Evolutionary conservation across 176 grass and related monocot genomes (phyloP), one percentile per base, ranked within the genome.

Genomic region (Aechmea fasciata): DNA sequence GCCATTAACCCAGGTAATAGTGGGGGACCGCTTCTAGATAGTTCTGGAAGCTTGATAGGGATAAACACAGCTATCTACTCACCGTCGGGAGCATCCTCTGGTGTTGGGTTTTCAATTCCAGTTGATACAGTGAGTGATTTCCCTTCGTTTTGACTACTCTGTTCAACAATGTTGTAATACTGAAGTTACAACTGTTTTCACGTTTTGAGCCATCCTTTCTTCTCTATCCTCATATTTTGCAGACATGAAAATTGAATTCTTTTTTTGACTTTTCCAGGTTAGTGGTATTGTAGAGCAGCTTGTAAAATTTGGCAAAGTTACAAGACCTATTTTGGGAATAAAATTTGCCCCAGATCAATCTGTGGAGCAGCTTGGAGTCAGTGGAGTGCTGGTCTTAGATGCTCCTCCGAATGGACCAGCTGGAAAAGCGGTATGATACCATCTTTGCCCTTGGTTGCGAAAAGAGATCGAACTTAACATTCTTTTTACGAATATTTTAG

Each of bases 331-430:
- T 75, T 75, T 99, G 20, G 94, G 94, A 68, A 99, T 99, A 77
- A 99, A 99, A 78, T 99, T 99, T 85, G 94, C 94, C 62, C 94
- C 94, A 69, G 94, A 99, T 84, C 94, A 99, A 70, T 99, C 94
- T 55, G 94, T 99, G 51, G 94, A 99, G 57, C 94, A 99, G 69
- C 89, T 99, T 87, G 89, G 94, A 69, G 71, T 99, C 52, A 93
- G 89, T 78, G 94, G 94, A 77, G 94, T 99, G 29, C 94, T 99
- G 71, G 84, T 99, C 59, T 77, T 99, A 72, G 94, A 99, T 90
- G 94, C 94, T 67, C 89, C 94, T 77, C 51, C 84, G 71, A 93
- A 82, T 48, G 94, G 94, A 63, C 94, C 94, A 85, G 94, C 94
- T 67, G 94, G 94, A 65, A 93, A 99, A 90, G 94, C 94, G 82